phyloP scores from a whole-genome alignment of 352 stramenopile species.

The Globisporangium cederbergense region DNA sequence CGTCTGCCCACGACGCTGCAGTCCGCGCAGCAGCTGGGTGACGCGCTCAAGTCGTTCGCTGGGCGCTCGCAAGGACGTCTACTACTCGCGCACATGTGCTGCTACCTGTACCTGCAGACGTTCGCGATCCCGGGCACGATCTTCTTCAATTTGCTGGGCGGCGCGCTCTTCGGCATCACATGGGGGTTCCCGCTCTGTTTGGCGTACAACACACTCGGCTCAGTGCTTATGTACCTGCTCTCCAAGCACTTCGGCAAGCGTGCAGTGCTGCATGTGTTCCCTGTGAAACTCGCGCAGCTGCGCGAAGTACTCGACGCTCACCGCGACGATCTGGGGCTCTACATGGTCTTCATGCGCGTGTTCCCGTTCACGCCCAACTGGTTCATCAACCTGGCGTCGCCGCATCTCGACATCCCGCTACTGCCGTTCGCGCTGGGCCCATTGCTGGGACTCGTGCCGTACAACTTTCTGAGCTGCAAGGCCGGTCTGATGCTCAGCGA shows the following conservation, averaged over 20 bases:
- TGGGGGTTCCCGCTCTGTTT: slow-evolving; percentile 72
- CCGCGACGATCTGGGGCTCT: slow-evolving; percentile 73
- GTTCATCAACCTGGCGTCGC: slow-evolving; percentile 85
- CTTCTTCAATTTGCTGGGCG: slow-evolving; percentile 78
- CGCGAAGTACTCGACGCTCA: slow-evolving; percentile 57
- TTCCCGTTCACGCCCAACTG: slow-evolving; percentile 85
- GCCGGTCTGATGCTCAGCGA: slow-evolving; percentile 69
- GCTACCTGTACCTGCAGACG: slow-evolving; percentile 77
- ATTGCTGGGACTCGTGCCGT: slow-evolving; percentile 67
- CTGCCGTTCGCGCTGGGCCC: slow-evolving; percentile 57
- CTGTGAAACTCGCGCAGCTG: slow-evolving; percentile 43
- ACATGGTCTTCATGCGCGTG: slow-evolving; percentile 80
- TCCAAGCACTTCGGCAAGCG: slow-evolving; percentile 53
- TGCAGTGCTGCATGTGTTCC: slow-evolving; percentile 54
- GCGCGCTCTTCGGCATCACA: slow-evolving; percentile 67
- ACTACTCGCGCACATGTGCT: slow-evolving; percentile 64
- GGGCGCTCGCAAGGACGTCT: slow-evolving; percentile 33
- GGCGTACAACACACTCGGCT: slow-evolving; percentile 78
- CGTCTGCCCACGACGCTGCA: slow-evolving; percentile 59
- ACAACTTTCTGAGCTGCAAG: slow-evolving; percentile 86
- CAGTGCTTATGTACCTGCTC: slow-evolving; percentile 72
- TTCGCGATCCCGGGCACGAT: slow-evolving; percentile 79
- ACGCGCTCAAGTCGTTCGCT: slow-evolving; percentile 55
- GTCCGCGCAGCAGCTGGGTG: slow-evolving; percentile 58
- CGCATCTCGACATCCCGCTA: slow-evolving; percentile 67